phyloP scores from a whole-genome alignment of 345 rosid genomes.

The Mercurialis annua region DNA sequence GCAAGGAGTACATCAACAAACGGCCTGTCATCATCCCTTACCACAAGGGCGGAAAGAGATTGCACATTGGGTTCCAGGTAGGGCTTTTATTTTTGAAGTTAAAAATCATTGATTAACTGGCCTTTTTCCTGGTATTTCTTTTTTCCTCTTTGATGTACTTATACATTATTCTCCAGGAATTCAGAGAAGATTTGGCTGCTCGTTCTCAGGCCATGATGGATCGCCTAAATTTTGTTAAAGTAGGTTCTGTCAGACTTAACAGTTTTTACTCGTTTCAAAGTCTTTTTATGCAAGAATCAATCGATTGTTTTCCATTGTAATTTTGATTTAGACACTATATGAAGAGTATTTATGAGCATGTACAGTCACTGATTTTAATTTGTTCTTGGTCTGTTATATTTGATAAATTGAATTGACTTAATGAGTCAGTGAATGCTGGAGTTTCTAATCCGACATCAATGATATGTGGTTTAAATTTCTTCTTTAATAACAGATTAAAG shows the following conservation, averaged over 20 bases:
- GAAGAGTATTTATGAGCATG: neutral
- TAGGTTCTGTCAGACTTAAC: conserved; percentile 15
- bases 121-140: neutral
- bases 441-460: neutral
- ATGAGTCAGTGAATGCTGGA: neutral
- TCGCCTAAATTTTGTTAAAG: conserved; percentile 57
- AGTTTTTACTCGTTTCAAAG: neutral
- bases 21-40: conserved; percentile 92
- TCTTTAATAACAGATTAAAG: conserved; percentile 49
- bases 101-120: neutral
- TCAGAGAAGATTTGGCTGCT: conserved; percentile 69
- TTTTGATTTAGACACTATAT: too few relatives aligned
- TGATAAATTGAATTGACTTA: neutral
- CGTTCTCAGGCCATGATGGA: conserved; percentile 67
- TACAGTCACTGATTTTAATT: neutral
- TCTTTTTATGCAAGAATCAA: conserved; percentile 6
- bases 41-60: conserved; percentile 92
- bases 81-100: neutral
- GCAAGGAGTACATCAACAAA: conserved; percentile 59
- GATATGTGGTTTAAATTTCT: conserved; percentile 5
- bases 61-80: conserved; percentile 96
- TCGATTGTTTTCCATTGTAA: neutral
- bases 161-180: conserved; percentile 49
- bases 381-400: neutral
- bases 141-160: conserved; percentile 5